Conservation (phyloP, 179 eudicot genomes). For the Patellifolia procumbens region DNA sequence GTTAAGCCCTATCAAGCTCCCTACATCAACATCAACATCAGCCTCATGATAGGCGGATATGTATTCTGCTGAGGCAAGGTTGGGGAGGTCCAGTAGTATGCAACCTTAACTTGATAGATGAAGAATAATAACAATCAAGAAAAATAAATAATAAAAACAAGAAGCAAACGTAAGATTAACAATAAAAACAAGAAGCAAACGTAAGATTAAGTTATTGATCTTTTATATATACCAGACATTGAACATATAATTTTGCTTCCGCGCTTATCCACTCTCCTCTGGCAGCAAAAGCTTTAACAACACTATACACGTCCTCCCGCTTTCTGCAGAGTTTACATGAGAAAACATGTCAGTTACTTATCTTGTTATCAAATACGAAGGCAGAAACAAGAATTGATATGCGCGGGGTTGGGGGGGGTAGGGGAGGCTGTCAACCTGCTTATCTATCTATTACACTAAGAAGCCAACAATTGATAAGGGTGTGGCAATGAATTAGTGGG, state of each 20-base stretch:
- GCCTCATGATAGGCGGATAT: background rate
- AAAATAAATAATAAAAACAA: background rate
- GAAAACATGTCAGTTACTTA: conserved; percentile 10
- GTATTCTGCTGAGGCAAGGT: background rate
- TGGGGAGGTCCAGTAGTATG: background rate
- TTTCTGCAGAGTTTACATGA: conserved; percentile 51
- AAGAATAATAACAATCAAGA: background rate
- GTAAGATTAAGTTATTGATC: background rate
- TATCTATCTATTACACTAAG: no score
- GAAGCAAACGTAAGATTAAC: no score
- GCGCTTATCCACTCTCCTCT: conserved; percentile 67
- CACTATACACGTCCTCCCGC: conserved; percentile 87
- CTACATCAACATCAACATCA: background rate
- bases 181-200: conserved; percentile 1
- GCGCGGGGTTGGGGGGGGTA: no score
- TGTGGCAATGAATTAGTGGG: background rate
- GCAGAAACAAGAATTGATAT: background rate
- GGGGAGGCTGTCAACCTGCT: no score
- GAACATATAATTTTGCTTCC: conserved; percentile 66
- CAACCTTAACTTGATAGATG: background rate
- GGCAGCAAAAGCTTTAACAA: conserved; percentile 73
- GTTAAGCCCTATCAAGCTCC: background rate
- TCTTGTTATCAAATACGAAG: conserved; percentile 6
- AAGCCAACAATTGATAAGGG: no score
- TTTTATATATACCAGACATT: conserved; percentile 62